These are phyloP conservation scores for Cardamine occulta DNA, from an alignment of 345 rosid species.

Conservation along the genomic window DNA sequence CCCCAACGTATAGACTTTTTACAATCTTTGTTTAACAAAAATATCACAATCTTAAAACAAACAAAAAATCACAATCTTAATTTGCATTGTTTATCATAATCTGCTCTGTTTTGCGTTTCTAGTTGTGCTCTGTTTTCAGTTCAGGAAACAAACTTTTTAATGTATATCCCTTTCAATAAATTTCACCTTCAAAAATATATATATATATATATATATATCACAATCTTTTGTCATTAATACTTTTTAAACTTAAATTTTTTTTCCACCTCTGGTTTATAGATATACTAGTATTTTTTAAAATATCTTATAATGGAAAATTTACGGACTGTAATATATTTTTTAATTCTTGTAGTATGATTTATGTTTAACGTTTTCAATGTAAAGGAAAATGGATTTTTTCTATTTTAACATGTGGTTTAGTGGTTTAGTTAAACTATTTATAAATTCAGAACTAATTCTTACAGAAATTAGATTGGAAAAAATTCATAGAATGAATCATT, in stretches of 20 bases:
- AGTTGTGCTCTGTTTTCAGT: too few species aligned
- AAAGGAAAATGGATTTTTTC: not conserved
- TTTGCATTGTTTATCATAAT: too few species aligned
- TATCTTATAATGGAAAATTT: not conserved
- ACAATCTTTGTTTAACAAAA: not conserved
- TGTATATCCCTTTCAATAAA: too few species aligned
- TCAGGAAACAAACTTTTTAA: too few species aligned
- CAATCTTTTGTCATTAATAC: not conserved
- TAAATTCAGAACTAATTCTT: not conserved
- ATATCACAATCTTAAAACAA: not conserved
- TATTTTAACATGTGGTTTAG: not conserved
- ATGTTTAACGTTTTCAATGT: not conserved
- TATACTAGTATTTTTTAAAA: not conserved
- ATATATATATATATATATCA: too few species aligned
- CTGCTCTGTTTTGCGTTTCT: too few species aligned
- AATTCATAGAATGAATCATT: not conserved
- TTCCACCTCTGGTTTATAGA: not conserved
- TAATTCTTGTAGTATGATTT: not conserved
- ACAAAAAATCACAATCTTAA: not conserved
- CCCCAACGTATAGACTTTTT: not conserved
- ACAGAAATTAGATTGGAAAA: not conserved
- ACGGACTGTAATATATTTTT: not conserved
- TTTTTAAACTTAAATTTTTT: not conserved
- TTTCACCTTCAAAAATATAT: too few species aligned
- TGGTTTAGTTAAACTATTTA: not conserved